These are phyloP conservation scores for Globisporangium apiculatum DNA, from an alignment of 352 stramenopile species.

Conservation along the genomic window DNA sequence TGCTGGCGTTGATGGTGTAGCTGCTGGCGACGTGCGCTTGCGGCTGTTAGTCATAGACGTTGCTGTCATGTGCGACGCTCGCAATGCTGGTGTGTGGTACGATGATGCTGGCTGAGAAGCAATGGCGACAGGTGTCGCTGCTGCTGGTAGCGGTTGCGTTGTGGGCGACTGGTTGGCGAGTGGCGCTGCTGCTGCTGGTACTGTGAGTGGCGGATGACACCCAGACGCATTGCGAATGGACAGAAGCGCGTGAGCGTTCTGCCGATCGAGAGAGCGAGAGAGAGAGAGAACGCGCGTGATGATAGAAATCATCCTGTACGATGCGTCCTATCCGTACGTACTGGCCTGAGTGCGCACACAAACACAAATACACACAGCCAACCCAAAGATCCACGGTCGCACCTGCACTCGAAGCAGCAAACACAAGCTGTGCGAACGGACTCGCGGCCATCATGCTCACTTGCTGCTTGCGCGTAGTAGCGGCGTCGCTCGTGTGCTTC, in stretches of 20 bases:
- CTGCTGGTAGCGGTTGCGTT: not conserved
- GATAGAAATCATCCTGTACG: not conserved
- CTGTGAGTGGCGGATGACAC: not conserved
- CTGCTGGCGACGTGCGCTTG: not conserved
- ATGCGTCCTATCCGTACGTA: too few relatives aligned
- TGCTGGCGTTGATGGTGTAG: not conserved
- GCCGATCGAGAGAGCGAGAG: not conserved
- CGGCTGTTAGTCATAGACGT: not conserved
- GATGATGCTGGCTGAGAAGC: not conserved
- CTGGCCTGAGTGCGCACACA: not conserved
- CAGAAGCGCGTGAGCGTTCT: too few relatives aligned
- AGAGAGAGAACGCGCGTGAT: not conserved
- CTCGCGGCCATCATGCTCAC: not conserved
- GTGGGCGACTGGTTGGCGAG: not conserved
- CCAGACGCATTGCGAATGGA: too few relatives aligned
- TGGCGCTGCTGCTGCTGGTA: not conserved
- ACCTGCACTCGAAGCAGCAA: not conserved
- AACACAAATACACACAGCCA: not conserved
- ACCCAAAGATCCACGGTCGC: not conserved
- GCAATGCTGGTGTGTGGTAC: too few relatives aligned
- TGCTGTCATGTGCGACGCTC: too few relatives aligned
- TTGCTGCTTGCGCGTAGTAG: not conserved
- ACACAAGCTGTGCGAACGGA: conserved; percentile 5
- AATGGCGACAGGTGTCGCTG: not conserved
- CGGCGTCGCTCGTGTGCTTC: not conserved